phyloP scores from a whole-genome alignment of 345 rosid species.

The Raphanus sativus region DNA sequence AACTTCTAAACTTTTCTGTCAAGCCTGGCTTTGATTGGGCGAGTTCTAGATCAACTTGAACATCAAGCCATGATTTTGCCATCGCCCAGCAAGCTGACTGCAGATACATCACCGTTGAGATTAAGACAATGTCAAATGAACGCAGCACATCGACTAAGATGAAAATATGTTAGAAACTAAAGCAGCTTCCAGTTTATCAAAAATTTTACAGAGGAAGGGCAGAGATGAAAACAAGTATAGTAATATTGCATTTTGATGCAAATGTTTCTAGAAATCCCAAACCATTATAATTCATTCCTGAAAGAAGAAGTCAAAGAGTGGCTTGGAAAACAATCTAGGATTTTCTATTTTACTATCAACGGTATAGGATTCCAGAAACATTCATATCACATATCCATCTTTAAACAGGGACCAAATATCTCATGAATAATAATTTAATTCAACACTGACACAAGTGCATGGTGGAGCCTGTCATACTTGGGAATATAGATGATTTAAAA shows the following conservation, averaged over 20 bases:
- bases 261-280: no score
- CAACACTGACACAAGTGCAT: conserved; percentile 9
- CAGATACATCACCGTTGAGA: conserved; percentile 24
- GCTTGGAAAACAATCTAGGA: not conserved
- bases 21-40: conserved; percentile 68
- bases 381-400: not conserved
- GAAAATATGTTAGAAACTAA: not conserved
- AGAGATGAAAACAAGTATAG: not conserved
- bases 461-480: not conserved
- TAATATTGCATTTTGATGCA: not conserved
- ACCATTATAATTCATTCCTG: not conserved
- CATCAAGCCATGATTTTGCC: conserved; percentile 98
- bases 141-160: not conserved
- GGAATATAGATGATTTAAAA: not conserved
- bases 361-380: not conserved
- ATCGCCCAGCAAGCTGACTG: conserved; percentile 99
- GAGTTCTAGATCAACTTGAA: conserved; percentile 87
- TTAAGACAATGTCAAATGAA: conserved; percentile 3
- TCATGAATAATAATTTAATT: conserved; percentile 1
- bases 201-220: not conserved
- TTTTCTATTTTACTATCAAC: not conserved
- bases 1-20: conserved; percentile 60
- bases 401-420: conserved; percentile 13
- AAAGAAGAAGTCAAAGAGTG: not conserved
- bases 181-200: not conserved